Evolutionary conservation across 345 rosid species (phyloP), one percentile per base, ranked within the genome.

Genomic region (Ceriops zippeliana): DNA sequence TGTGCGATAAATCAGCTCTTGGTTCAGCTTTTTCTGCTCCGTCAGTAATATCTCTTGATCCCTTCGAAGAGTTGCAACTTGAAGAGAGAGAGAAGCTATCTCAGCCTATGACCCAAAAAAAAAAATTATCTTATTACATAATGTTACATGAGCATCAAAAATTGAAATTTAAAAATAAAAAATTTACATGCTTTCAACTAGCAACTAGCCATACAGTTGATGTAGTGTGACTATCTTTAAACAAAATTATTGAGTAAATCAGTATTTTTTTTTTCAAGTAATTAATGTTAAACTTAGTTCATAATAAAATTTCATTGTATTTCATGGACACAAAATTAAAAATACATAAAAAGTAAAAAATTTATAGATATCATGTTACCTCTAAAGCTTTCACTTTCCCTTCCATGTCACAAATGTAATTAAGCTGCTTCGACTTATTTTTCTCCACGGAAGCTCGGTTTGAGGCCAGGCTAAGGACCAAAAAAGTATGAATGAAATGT

Each of bases 381-480:
- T 82, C 72, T 24, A 78, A 80, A 52, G 26, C n/a, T 26, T 71
- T 68, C 3, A 8, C 77, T 65, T 54, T 61, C 24, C 7, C 67
- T 71, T 84, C 80, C 81, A 77, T 46, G 5, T 76, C 81, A 56
- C 2, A n/a, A 4, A 76, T 19, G 22, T 70, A 52, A 5, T 69
- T 71, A 15, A 31, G 30, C 72, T 62, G 64, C 56, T 63, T 71
- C 63, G 42, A 19, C 46, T 69, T 71, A n/a, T 69, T 56, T 56
- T 38, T 71, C 57, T 56, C 69, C 5, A 69, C 75, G 2, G 75
- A 71, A 4, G 27, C 69, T 27, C 75, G 53, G n/a, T 71, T 71
- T 6, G 75, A 71, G 42, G 64, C 46, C 2, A 71, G 58, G 54
- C 75, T 71, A 17, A 38, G 38, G 49, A 42, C 49, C 49, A 54